These are phyloP conservation scores for Akanthomyces muscarius DNA, from an alignment of 2,329 filamentous ascomycete genomes.

Conservation along the genomic window DNA sequence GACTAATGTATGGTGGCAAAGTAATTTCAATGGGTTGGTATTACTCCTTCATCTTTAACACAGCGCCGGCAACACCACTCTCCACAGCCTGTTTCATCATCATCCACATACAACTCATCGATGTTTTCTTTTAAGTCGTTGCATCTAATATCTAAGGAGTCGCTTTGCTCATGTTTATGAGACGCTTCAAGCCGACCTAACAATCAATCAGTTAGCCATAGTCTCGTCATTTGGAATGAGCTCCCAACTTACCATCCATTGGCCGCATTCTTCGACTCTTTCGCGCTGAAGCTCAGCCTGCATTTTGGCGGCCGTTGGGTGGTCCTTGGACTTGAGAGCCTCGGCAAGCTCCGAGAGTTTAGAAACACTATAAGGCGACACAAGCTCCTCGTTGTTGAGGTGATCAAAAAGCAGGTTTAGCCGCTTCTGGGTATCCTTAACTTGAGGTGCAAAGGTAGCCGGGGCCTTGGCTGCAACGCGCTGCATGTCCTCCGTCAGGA, in stretches of 20 bases:
- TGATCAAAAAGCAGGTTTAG: conserved; percentile 94
- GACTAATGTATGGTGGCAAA: no score
- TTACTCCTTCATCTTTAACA: conserved; percentile 25
- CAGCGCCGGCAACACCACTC: conserved; percentile 7
- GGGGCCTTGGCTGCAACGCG: conserved; percentile 84
- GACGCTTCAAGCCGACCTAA: conserved; percentile 70
- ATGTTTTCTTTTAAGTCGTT: conserved; percentile 1
- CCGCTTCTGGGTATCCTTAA: conserved; percentile 90
- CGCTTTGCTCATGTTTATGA: conserved; percentile 75
- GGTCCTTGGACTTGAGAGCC: conserved; percentile 66
- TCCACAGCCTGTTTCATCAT: conserved; percentile 25
- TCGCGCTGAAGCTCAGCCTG: conserved; percentile 74
- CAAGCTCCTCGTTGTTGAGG: conserved; percentile 88
- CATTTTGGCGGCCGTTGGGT: conserved; percentile 60
- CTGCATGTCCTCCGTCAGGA: conserved; percentile 79
- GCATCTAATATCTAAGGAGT: conserved; percentile 49
- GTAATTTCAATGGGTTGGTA: neutral
- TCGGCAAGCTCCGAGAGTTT: conserved; percentile 61
- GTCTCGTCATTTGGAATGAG: neutral
- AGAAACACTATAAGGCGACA: conserved; percentile 73
- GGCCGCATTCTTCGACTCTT: conserved; percentile 74
- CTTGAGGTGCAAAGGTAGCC: conserved; percentile 78
- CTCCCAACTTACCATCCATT: conserved; percentile 73
- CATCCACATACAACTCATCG: conserved; percentile 25
- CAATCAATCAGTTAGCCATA: conserved; percentile 36